phyloP scores from a whole-genome alignment of 2,329 filamentous ascomycete species.

The Neophaeococcomyces mojaviensis region DNA sequence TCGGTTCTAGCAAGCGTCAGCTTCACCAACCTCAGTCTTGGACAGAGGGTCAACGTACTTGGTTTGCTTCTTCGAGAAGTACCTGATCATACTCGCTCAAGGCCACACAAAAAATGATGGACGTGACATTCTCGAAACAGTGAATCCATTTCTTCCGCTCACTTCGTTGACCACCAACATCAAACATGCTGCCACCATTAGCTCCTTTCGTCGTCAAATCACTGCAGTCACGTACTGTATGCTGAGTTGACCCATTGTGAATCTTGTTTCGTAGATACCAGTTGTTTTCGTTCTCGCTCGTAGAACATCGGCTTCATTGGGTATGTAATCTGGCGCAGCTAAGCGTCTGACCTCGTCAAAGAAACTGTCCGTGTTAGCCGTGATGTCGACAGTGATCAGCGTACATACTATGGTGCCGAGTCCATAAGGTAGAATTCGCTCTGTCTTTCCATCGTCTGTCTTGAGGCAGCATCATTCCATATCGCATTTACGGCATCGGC shows the following conservation, averaged over 20 bases:
- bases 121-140: slow-evolving; percentile 98
- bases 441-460: slow-evolving; percentile 80
- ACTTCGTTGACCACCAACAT: slow-evolving; percentile 92
- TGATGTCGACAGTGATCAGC: slow-evolving; percentile 17
- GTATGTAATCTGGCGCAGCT: slow-evolving; percentile 75
- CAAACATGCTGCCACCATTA: slow-evolving; percentile 74
- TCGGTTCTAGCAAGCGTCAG: slow-evolving; percentile 61
- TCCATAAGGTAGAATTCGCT: slow-evolving; percentile 99
- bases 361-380: slow-evolving; percentile 56
- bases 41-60: slow-evolving; percentile 55
- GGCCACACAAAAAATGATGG: slow-evolving; percentile 98
- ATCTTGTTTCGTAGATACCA: slow-evolving; percentile 97
- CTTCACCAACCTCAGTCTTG: slow-evolving; percentile 14
- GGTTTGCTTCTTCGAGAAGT: slow-evolving; percentile 89
- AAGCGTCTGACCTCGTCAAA: slow-evolving; percentile 89
- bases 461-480: slow-evolving; percentile 82
- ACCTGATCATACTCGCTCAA: slow-evolving; percentile 98
- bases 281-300: slow-evolving; percentile 96
- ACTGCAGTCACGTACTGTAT: slow-evolving; percentile 69
- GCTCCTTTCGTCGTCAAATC: slow-evolving; percentile 7
- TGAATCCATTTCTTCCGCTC: slow-evolving; percentile 99
- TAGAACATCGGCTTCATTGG: slow-evolving; percentile 88
- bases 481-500: slow-evolving; percentile 76
- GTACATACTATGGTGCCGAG: slow-evolving; percentile 86
- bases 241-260: slow-evolving; percentile 96